A percentile compares a stretch with the other conserved stretches of the same genome.
phyloP scores from a whole-genome alignment of 768 basidiomycete species.

The Sarcodon aspratus region DNA sequence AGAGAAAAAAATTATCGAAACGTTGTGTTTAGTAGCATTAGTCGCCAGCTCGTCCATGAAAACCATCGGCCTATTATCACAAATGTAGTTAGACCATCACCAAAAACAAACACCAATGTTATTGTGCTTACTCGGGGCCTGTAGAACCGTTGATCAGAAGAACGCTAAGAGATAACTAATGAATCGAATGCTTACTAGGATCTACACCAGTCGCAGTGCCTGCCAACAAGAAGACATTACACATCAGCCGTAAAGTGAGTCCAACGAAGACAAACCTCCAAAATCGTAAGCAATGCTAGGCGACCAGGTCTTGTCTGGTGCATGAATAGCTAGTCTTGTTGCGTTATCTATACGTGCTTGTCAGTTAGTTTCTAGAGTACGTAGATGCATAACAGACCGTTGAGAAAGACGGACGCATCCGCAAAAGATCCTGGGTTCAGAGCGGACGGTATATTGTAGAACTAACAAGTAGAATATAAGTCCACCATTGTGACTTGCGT shows the following conservation, averaged over 20 bases:
- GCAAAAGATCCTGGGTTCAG: constrained; percentile 36
- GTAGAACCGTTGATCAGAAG: no score
- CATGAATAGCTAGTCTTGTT: background rate
- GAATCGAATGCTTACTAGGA: background rate
- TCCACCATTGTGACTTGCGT: background rate
- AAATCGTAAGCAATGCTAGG: background rate
- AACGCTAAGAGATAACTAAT: no score
- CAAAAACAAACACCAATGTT: no score
- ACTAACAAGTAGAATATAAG: constrained; percentile 5
- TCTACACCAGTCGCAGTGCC: background rate
- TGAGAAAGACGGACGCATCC: constrained; percentile 49
- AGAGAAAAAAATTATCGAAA: constrained; percentile 50
- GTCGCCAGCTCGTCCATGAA: constrained; percentile 58
- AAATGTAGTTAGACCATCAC: no score
- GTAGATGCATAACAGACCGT: constrained; percentile 29
- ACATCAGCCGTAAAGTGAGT: no score
- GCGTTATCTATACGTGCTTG: constrained; percentile 1
- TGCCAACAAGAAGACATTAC: no score
- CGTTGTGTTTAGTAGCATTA: constrained; percentile 39
- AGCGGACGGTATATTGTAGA: constrained; percentile 17
- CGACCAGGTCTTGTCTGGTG: constrained; percentile 2
- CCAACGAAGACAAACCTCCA: background rate
- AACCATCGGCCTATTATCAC: constrained; percentile 37
- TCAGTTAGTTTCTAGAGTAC: background rate
- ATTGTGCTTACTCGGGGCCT: background rate